Conservation (phyloP, 176 grass and related monocot species). For the Phyllostachys edulis region DNA sequence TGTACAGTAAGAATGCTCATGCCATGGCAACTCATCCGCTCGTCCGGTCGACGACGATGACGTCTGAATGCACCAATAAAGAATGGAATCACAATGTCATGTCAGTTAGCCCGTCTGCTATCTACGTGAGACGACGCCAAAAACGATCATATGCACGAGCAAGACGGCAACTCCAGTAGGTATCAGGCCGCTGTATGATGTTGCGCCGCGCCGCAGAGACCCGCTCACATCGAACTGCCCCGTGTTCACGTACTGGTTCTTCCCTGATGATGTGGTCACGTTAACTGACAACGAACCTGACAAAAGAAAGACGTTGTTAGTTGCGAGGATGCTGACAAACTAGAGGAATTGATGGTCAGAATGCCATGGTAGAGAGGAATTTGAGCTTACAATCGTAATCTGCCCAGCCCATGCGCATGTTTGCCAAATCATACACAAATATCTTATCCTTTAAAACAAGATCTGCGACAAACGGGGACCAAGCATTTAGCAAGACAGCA, state of each 20-base stretch:
- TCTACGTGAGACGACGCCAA: constrained; percentile 41
- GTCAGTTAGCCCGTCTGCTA: constrained; percentile 29
- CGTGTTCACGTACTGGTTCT: constrained; percentile 71
- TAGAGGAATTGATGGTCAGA: background rate
- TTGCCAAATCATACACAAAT: constrained; percentile 90
- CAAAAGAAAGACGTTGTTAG: background rate
- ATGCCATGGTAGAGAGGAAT: background rate
- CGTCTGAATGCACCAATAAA: constrained; percentile 58
- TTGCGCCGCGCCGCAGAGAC: constrained; percentile 3
- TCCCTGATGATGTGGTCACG: constrained; percentile 73
- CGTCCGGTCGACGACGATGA: background rate
- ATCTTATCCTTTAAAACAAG: constrained; percentile 97
- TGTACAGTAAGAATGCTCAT: constrained; percentile 55
- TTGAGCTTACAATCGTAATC: constrained; percentile 84
- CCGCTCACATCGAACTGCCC: constrained; percentile 59
- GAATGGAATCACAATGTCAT: constrained; percentile 54
- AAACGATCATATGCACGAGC: constrained; percentile 52
- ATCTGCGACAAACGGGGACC: constrained; percentile 43
- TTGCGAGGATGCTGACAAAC: background rate
- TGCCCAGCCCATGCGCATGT: constrained; percentile 81
- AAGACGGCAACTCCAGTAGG: constrained; percentile 16
- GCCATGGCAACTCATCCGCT: constrained; percentile 10
- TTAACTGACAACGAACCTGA: constrained; percentile 80
- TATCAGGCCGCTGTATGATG: constrained; percentile 20
- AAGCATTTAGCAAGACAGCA: constrained; percentile 20